These are phyloP conservation scores for Nemania diffusa DNA, from an alignment of 2,329 filamentous ascomycete genomes.

Conservation along the genomic window DNA sequence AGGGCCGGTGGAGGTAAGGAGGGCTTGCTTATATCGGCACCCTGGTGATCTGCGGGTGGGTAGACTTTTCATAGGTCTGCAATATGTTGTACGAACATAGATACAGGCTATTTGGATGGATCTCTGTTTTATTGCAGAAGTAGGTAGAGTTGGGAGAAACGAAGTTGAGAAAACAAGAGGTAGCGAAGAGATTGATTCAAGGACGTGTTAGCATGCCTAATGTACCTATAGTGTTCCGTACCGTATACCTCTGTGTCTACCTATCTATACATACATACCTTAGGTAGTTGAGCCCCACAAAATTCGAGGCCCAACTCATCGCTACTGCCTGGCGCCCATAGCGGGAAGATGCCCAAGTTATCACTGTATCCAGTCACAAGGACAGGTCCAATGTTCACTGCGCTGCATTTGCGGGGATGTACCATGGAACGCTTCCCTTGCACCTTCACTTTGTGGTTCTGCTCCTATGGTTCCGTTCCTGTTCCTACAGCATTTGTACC, in stretches of 20 bases:
- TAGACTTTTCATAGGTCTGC: conserved; percentile 5
- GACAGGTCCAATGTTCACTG: background rate
- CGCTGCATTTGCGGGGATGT: conserved; percentile 14
- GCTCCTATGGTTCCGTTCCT: conserved; percentile 21
- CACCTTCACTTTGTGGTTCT: conserved; percentile 4
- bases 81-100: conserved; percentile 15
- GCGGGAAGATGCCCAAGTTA: background rate
- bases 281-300: conserved; percentile 19
- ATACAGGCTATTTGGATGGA: conserved; percentile 19
- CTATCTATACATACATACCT: too few species aligned
- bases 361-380: conserved; percentile 1
- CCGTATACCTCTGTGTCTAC: background rate
- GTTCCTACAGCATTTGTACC: conserved; percentile 15
- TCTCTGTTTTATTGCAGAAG: background rate
- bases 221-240: background rate
- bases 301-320: conserved; percentile 28
- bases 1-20: background rate
- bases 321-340: background rate
- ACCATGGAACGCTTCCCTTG: background rate
- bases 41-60: conserved; percentile 17
- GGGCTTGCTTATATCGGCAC: conserved; percentile 9
- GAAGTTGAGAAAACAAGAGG: background rate
- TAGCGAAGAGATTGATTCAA: background rate
- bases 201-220: background rate
- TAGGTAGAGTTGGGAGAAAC: background rate